These are phyloP conservation scores for Hirschioporus abietinus DNA, from an alignment of 768 basidiomycete genomes.

Conservation along the genomic window DNA sequence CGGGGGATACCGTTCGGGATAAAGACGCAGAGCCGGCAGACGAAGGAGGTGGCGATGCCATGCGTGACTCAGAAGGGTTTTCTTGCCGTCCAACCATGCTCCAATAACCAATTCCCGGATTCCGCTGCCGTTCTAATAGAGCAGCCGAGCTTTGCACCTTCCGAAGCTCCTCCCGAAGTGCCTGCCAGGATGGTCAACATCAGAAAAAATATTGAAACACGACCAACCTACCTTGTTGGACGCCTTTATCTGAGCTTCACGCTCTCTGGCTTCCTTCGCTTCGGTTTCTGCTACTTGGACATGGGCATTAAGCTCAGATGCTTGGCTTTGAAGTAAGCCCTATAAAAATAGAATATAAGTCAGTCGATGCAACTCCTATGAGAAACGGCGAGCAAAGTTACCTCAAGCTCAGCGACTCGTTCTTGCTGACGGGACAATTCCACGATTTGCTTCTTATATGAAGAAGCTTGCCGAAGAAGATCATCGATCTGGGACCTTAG, in stretches of 20 bases:
- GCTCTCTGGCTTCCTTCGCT: constrained; percentile 24
- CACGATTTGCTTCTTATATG: constrained; percentile 46
- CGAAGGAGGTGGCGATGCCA: constrained; percentile 22
- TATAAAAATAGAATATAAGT: background rate
- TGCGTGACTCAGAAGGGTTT: constrained; percentile 21
- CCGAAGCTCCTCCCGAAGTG: constrained; percentile 86
- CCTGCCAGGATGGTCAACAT: constrained; percentile 39
- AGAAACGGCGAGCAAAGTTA: constrained; percentile 20
- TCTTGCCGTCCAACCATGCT: constrained; percentile 38
- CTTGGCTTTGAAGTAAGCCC: background rate
- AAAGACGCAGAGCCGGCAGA: constrained; percentile 8
- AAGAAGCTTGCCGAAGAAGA: constrained; percentile 41
- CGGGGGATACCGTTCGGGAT: constrained; percentile 20
- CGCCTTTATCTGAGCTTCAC: constrained; percentile 60
- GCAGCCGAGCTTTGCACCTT: constrained; percentile 94
- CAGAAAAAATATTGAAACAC: background rate
- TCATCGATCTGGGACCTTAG: constrained; percentile 52
- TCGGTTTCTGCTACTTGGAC: constrained; percentile 41
- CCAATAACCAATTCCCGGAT: constrained; percentile 96
- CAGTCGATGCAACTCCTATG: too few relatives aligned
- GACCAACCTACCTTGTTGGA: constrained; percentile 53
- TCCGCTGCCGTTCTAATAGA: constrained; percentile 82
- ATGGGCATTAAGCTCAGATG: background rate
- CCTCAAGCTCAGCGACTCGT: constrained; percentile 57
- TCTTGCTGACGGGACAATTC: constrained; percentile 49